Evolutionary conservation across 176 grass and related monocot species (phyloP).

Genomic region (Lolium perenne): DNA sequence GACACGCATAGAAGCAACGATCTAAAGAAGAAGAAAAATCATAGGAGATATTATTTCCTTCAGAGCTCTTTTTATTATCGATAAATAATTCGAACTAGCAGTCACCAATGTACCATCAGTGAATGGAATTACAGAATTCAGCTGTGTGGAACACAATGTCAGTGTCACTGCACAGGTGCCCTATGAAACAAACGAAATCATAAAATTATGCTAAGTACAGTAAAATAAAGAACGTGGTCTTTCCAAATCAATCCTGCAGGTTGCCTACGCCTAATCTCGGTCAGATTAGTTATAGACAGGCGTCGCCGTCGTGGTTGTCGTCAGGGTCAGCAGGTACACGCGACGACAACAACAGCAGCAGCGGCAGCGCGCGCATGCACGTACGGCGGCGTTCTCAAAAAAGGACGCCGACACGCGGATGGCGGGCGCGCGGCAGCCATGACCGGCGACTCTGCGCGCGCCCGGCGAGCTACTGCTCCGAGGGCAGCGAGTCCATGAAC

Average conservation of each 20-base stretch:
- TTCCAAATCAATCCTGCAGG: neutral
- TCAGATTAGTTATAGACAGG: slow-evolving; percentile 31
- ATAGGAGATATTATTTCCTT: too few species aligned
- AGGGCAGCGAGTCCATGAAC: slow-evolving; percentile 50
- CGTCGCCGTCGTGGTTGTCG: slow-evolving; percentile 6
- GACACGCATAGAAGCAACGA: too few species aligned
- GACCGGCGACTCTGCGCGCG: slow-evolving; percentile 23
- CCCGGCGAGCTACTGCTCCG: neutral
- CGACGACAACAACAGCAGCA: slow-evolving; percentile 37
- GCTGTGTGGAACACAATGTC: slow-evolving; percentile 25
- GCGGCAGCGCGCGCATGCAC: neutral
- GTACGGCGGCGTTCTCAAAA: slow-evolving; percentile 43
- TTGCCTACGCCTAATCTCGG: slow-evolving; percentile 30
- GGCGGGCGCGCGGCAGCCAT: slow-evolving; percentile 21
- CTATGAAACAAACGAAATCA: neutral
- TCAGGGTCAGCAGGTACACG: slow-evolving; percentile 39
- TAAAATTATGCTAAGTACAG: slow-evolving; percentile 15
- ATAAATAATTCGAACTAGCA: neutral
- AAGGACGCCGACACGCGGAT: neutral
- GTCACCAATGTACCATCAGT: slow-evolving; percentile 1
- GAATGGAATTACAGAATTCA: neutral
- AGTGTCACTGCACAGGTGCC: slow-evolving; percentile 27
- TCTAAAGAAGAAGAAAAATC: too few species aligned
- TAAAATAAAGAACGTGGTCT: slow-evolving; percentile 4
- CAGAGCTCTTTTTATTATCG: neutral